A percentile compares a stretch with the other conserved stretches of the same genome.
Evolutionary conservation across 2,329 filamentous ascomycete genomes (phyloP).

Genomic region (Verticillium klebahnii): DNA sequence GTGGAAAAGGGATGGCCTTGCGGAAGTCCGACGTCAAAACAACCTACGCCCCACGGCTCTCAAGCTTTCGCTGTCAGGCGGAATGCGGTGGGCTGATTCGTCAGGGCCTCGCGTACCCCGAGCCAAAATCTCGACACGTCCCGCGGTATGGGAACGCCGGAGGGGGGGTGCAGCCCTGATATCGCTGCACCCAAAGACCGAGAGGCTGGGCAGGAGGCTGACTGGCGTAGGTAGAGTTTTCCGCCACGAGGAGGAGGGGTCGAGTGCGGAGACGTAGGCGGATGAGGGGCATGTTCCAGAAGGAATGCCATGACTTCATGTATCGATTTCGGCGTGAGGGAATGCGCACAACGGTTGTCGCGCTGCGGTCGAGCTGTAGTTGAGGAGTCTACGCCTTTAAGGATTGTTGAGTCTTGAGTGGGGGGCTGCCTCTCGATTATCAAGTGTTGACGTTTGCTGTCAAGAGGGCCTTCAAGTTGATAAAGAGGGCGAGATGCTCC

Average conservation of each 20-base stretch:
- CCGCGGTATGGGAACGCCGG: neutral
- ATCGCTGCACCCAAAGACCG: neutral
- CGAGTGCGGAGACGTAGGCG: neutral
- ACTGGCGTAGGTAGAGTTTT: neutral
- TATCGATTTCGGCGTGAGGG: no score
- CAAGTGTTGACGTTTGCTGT: no score
- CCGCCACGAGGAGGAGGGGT: neutral
- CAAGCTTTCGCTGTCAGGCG: neutral
- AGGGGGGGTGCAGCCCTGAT: neutral
- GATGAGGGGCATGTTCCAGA: neutral
- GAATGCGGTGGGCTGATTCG: neutral
- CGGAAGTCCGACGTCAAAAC: neutral
- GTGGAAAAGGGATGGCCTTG: neutral
- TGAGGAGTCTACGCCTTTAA: no score
- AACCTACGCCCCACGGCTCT: neutral
- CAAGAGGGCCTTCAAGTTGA: no score
- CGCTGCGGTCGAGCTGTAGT: no score
- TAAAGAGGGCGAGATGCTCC: no score
- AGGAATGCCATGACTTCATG: neutral
- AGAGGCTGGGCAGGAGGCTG: neutral
- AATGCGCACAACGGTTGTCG: no score
- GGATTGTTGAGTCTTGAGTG: no score
- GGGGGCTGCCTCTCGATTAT: no score
- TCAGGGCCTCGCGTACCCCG: neutral
- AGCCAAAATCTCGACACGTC: neutral